These are phyloP conservation scores for Echites panduratus DNA, from an alignment of 257 asterid genomes.

Conservation along the genomic window DNA sequence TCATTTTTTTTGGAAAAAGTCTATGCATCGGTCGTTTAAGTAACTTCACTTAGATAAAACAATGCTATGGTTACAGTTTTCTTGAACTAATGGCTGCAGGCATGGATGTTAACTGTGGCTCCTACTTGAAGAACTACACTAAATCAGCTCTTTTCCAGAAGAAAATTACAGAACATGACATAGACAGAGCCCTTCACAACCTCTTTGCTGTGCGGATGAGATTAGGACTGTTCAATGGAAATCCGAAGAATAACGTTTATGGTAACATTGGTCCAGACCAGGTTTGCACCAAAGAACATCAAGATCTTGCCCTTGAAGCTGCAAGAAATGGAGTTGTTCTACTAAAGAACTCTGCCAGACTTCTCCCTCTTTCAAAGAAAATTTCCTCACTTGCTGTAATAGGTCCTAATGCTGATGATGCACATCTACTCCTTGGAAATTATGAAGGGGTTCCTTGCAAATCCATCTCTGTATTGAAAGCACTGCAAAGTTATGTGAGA, in stretches of 20 bases:
- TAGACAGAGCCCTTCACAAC: constrained; percentile 82
- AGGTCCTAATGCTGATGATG: constrained; percentile 62
- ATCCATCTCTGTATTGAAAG: constrained; percentile 40
- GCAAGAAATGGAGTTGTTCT: constrained; percentile 82
- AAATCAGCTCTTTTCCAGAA: constrained; percentile 64
- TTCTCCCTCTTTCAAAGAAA: constrained; percentile 57
- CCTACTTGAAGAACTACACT: constrained; percentile 52
- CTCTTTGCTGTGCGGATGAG: constrained; percentile 73
- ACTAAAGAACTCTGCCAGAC: constrained; percentile 56
- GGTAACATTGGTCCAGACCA: constrained; percentile 51
- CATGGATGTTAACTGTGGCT: constrained; percentile 78
- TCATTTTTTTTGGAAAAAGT: too few relatives aligned
- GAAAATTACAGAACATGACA: constrained; percentile 32
- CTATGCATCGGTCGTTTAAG: neutral
- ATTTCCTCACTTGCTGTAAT: constrained; percentile 57
- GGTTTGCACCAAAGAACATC: constrained; percentile 63
- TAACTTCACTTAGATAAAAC: neutral
- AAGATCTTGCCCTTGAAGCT: constrained; percentile 60
- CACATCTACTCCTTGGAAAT: constrained; percentile 50
- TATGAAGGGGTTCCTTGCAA: constrained; percentile 78
- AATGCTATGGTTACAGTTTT: neutral
- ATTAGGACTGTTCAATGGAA: constrained; percentile 67
- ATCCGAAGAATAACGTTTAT: constrained; percentile 36
- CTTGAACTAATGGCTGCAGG: constrained; percentile 35
- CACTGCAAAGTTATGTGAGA: constrained; percentile 36